phyloP scores from a whole-genome alignment of 2,329 filamentous ascomycete genomes.

The Epichloe typhina region DNA sequence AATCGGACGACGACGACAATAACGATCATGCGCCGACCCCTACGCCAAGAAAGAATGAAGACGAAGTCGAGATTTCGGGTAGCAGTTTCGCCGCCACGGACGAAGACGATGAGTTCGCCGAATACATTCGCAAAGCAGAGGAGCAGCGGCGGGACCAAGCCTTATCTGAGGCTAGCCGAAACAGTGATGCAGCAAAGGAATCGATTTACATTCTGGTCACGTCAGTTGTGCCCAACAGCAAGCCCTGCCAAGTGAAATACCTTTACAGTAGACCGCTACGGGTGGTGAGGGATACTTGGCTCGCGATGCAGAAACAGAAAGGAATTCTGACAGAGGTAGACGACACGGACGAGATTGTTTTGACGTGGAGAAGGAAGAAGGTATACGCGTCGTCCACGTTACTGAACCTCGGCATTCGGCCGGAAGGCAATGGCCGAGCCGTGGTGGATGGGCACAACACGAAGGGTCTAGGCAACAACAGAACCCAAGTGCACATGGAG shows the following conservation, averaged over 20 bases:
- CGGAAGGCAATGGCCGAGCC: constrained; percentile 27
- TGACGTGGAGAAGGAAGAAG: constrained; percentile 65
- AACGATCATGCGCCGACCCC: constrained; percentile 1
- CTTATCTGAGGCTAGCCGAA: constrained; percentile 7
- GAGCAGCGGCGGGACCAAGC: constrained; percentile 16
- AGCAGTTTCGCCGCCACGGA: constrained; percentile 11
- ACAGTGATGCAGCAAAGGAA: constrained; percentile 11
- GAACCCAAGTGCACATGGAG: constrained; percentile 56
- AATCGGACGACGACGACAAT: constrained; percentile 18
- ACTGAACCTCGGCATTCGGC: constrained; percentile 48
- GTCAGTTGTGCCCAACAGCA: constrained; percentile 49
- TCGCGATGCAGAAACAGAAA: constrained; percentile 41
- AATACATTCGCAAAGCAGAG: constrained; percentile 31
- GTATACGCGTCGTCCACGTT: constrained; percentile 69
- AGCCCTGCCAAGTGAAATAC: constrained; percentile 44
- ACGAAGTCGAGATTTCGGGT: constrained; percentile 15
- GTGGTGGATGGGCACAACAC: constrained; percentile 21
- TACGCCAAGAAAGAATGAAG: constrained; percentile 7
- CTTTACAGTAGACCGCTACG: constrained; percentile 54
- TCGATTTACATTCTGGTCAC: constrained; percentile 33
- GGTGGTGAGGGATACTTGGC: constrained; percentile 58
- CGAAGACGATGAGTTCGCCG: constrained; percentile 29
- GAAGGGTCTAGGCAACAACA: constrained; percentile 35
- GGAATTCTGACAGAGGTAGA: constrained; percentile 23
- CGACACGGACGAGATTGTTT: constrained; percentile 44